Evolutionary conservation across 192 early-diverging fungal species (phyloP).

Genomic region (Piromyces sp.): DNA sequence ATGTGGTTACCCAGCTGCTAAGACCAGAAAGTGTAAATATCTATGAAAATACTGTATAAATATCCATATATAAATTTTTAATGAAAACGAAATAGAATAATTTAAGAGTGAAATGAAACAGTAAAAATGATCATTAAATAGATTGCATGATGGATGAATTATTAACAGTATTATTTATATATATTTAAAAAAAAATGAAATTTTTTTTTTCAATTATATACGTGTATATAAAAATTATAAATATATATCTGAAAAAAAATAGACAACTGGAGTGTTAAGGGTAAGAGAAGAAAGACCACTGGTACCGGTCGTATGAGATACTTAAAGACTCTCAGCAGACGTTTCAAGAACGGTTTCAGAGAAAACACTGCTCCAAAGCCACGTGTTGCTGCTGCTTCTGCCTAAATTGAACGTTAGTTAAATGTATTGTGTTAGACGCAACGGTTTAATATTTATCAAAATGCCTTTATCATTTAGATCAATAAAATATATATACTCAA

Average conservation of each 20-base stretch:
- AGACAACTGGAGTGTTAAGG: constrained; percentile 95
- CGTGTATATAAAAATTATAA: neutral
- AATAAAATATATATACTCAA: neutral
- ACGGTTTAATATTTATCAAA: neutral
- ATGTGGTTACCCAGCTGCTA: constrained; percentile 96
- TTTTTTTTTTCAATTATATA: constrained; percentile 1
- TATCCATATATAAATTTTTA: too few species aligned
- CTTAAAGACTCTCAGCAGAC: constrained; percentile 78
- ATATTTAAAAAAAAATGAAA: neutral
- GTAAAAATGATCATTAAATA: too few species aligned
- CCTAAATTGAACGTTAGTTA: neutral
- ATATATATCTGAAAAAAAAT: neutral
- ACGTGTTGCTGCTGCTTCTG: neutral
- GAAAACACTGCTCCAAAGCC: constrained; percentile 9
- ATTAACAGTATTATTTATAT: too few species aligned
- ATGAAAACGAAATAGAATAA: too few species aligned
- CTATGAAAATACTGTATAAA: neutral
- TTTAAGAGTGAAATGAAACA: too few species aligned
- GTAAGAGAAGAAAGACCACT: constrained; percentile 94
- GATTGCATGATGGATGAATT: too few species aligned
- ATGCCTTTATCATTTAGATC: neutral
- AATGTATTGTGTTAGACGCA: neutral
- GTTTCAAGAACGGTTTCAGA: constrained; percentile 98
- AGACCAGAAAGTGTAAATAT: constrained; percentile 77
- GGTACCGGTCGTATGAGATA: constrained; percentile 96